Base-by-base conservation (phyloP, 345 rosid genomes). In the Ceriops tagal region DNA sequence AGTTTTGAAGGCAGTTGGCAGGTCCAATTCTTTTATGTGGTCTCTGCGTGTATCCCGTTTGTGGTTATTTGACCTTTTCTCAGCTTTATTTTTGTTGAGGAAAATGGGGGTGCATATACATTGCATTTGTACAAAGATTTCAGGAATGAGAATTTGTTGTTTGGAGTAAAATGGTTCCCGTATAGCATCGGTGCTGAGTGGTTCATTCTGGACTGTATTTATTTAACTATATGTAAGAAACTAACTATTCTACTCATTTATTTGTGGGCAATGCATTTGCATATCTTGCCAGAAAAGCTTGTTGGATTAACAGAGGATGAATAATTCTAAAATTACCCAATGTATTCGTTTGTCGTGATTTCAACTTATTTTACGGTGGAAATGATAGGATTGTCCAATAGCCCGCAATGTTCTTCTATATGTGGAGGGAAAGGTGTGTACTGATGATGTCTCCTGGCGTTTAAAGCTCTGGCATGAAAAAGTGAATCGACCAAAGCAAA, bases 21-120 rank as follows among this genome's bases (percentile, higher is more conserved):
- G 68, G 67, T 64, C 70, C 57, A 58, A 72, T 76, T 83, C 81
- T 69, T 78, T 77, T 66, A 69, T 77, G 69, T 49, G 57, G 66
- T 76, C 63, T 76, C 63, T 55, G 64, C 34, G 57, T 71, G 86
- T 68, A 65, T 71, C 72, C 26, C 72, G 34, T 66, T 66, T 70
- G 74, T 76, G 81, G 49, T 73, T 67, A 18, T 63, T 79, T 64
- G 62, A 69, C 72, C 3, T 21, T 5, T 9, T 16, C 6, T 30
- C n/a, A 5, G 28, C 20, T 34, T 8, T 34, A 31, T 39, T 57
- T 76, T 56, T 74, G 66, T 64, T 64, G 30, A 53, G 37, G 53
- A 68, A 32, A 60, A 32, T 69, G 34, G 69, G 68, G 61, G 30
- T 28, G 73, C 81, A 69, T 78, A 72, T 76, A 78, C 59, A 72